These are phyloP conservation scores for Picochlorum sp. DNA, from an alignment of 139 green algal species.

Conservation along the genomic window DNA sequence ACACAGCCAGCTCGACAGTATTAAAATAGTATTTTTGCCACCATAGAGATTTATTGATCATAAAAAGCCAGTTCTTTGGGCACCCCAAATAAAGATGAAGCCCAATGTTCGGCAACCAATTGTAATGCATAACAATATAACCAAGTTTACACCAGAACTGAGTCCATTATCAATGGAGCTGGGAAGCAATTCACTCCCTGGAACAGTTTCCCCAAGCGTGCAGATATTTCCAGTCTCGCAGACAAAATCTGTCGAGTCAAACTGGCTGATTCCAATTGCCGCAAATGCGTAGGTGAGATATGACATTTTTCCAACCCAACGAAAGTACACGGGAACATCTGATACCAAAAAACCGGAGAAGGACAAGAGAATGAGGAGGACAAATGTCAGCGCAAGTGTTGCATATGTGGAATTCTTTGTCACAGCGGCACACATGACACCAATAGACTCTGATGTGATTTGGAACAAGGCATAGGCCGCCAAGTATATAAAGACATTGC, in stretches of 20 bases:
- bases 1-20: neutral
- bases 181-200: constrained; percentile 13
- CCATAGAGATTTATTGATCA: neutral
- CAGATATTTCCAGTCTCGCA: neutral
- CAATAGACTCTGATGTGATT: constrained; percentile 33
- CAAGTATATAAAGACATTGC: constrained; percentile 16
- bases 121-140: constrained; percentile 35
- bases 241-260: constrained; percentile 5
- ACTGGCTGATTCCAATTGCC: constrained; percentile 11
- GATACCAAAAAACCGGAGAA: constrained; percentile 51
- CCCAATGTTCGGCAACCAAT: constrained; percentile 13
- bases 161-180: constrained; percentile 35
- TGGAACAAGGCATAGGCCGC: constrained; percentile 36
- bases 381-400: constrained; percentile 42
- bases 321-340: constrained; percentile 42
- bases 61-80: constrained; percentile 2
- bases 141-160: constrained; percentile 24
- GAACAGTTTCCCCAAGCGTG: neutral
- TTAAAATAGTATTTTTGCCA: neutral
- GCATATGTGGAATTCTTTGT: constrained; percentile 30
- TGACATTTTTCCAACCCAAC: constrained; percentile 38
- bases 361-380: constrained; percentile 47
- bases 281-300: constrained; percentile 51
- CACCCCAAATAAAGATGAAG: constrained; percentile 6
- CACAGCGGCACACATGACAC: constrained; percentile 35